Base-by-base conservation (phyloP, 495 filamentous ascomycete genomes). In the Neurospora sp. region DNA sequence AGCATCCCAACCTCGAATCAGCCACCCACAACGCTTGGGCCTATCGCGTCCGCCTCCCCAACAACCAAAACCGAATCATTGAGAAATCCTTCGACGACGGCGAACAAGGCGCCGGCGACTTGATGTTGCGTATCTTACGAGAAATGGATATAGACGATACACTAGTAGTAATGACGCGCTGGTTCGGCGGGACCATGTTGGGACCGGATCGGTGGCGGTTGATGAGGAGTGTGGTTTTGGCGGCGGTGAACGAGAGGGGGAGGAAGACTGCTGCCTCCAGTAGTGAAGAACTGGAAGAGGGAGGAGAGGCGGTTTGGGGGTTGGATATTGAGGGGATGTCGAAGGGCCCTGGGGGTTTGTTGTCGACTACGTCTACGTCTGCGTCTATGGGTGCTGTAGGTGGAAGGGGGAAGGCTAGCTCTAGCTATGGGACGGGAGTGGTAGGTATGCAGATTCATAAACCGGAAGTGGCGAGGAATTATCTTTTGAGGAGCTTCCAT, bases 21-120 rank as follows among this genome's bases (percentile, higher is more conserved):
- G 87, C 87, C 12, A 78, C 79, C 12, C 87, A 88, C 77, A 88
- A 87, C 76, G 85, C 85, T 68, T 87, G 86, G 82, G 87, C 86
- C 0, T 87, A 84, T 77, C 83, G 86, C 22, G 22, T 80, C 77
- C 83, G 86, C 22, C 22, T 80, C 35, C 69, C 70, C 20, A 70
- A 71, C 16, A 20, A n/a, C 68, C 45, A 48, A 76, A 79, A 79
- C 7, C 81, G 85, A 3, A 85, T 87, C 18, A 88, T 88, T 37
- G 93, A 98, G 77, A 93, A 96, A 77, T 93, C 89, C 72, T 93
- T 97, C 74, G 95, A 98, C 77, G 96, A 99, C 79, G 96, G 96
- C 9, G 96, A 99, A 83, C 90, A 89, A 10, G 94, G 93, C 37
- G 93, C 92, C 37, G 96, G 96, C 7, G 88, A 89, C 0, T 87